Conservation (phyloP, 2,329 filamentous ascomycete species). For the Aureobasidium sp. region DNA sequence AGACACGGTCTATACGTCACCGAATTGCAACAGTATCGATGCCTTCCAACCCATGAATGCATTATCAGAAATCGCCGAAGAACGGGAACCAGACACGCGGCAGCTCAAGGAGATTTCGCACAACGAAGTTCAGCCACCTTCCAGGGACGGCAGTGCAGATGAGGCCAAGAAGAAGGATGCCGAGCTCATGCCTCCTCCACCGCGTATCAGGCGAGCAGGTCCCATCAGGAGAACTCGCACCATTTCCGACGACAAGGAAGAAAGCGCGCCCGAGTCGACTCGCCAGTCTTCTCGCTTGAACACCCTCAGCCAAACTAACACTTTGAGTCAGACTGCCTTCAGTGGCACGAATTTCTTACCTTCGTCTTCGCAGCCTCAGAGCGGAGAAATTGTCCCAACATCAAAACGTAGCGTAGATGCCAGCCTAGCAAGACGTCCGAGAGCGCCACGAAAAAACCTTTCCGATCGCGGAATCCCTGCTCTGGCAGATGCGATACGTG, state of each 20-base stretch:
- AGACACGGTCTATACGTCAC: conserved; percentile 43
- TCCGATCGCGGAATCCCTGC: conserved; percentile 13
- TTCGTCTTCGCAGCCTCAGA: conserved; percentile 8
- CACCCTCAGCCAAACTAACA: conserved; percentile 10
- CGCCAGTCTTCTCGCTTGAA: conserved; percentile 7
- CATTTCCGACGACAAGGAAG: conserved; percentile 2
- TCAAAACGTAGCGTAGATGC: conserved; percentile 30
- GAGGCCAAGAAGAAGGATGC: conserved; percentile 24
- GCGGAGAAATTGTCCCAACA: conserved; percentile 17
- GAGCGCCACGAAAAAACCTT: conserved; percentile 19
- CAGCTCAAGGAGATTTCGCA: conserved; percentile 40
- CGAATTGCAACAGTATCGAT: conserved; percentile 35
- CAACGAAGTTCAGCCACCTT: conserved; percentile 32
- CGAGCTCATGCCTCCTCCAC: conserved; percentile 29
- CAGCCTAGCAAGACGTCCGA: conserved; percentile 31
- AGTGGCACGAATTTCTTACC: not conserved
- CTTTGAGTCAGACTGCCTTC: conserved; percentile 9
- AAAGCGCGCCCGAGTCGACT: not conserved
- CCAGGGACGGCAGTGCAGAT: not conserved
- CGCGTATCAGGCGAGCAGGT: conserved; percentile 17
- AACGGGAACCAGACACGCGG: conserved; percentile 35
- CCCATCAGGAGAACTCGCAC: conserved; percentile 11
- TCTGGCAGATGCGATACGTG: conserved; percentile 8
- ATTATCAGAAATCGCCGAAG: conserved; percentile 34
- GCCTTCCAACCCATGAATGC: conserved; percentile 29